These are phyloP conservation scores for Acorus calamus DNA, from an alignment of 106 monocot species.

Conservation along the genomic window DNA sequence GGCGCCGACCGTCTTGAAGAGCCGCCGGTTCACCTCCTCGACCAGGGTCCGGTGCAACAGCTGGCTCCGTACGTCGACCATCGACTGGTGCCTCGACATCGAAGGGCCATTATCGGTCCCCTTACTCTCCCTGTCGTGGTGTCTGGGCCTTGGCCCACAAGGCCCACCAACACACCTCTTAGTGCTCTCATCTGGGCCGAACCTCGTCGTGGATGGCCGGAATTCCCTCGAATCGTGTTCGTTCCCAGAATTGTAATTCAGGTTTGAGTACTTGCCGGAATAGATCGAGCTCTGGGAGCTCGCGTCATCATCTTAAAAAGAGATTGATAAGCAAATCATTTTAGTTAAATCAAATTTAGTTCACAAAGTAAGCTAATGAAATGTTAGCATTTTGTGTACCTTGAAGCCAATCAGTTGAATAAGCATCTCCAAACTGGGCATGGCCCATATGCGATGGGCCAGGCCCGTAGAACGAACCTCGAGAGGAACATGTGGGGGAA, in stretches of 20 bases:
- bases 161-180: not conserved
- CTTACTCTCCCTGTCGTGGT: not conserved
- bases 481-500: conserved; percentile 64
- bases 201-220: conserved; percentile 13
- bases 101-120: conserved; percentile 5
- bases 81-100: conserved; percentile 41
- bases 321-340: no score
- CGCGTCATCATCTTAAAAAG: conserved; percentile 33
- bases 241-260: conserved; percentile 45
- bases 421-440: not conserved
- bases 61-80: conserved; percentile 58
- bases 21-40: conserved; percentile 51
- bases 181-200: conserved; percentile 20
- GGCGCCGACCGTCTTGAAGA: conserved; percentile 60
- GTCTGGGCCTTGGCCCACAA: no score
- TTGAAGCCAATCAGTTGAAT: conserved; percentile 30
- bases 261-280: conserved; percentile 53
- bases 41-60: conserved; percentile 47
- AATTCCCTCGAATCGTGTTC: conserved; percentile 24
- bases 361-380: no score
- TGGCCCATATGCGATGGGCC: conserved; percentile 6
- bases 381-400: conserved; percentile 15
- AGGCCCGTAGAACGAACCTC: conserved; percentile 24
- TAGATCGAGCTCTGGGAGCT: conserved; percentile 34
- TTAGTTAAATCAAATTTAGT: no score